Evolutionary conservation across 2,329 filamentous ascomycete genomes (phyloP), one percentile per base, ranked within the genome.

Genomic region (Canariomyces notabilis): DNA sequence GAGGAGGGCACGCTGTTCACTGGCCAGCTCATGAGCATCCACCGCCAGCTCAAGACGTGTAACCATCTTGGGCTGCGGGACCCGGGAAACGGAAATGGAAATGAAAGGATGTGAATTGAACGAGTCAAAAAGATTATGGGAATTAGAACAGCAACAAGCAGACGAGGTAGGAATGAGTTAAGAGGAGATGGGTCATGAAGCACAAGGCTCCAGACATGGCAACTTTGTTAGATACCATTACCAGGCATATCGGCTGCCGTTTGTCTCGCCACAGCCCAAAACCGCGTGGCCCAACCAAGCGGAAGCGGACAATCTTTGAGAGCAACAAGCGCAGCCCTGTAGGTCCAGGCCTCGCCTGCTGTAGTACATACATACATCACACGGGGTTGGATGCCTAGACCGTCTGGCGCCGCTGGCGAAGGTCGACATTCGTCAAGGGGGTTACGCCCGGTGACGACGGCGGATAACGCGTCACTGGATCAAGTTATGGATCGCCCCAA

Each of bases 1-100:
- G 33, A 82, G 67, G 32, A 83, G 68, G 14, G 70, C 70, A 7
- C 73, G 68, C 62, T 81, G 77, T 56, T 81, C 77, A 47, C 71
- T 65, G 35, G 71, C 73, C 37, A 76, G 69, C 50, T 72, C 72
- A 54, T 70, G 67, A 42, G 72, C 72, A 45, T 71, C 70, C 44
- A 76, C 59, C 38, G 73, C 73, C 19, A 71, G 67, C 50, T 75
- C 71, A 53, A 76, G 67, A 19, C 70, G 67, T 39, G 61, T 63
- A 49, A 66, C 50, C 58, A 59, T 58, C 31, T 15, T 37, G 20
- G 14, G 14, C 26, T 9, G 34, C 16, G 15, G 15, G 34, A 12
- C 29, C n/a, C 15, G 11, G 19, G 6, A 37, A 16, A 16, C 32
- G 18, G 20, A 21, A 2, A 32, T 14, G 19, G 16, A 36, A 11